Evolutionary conservation across 2,329 filamentous ascomycete genomes (phyloP), one percentile per base, ranked within the genome.

Genomic region (Aspergillus quadrilineatus): DNA sequence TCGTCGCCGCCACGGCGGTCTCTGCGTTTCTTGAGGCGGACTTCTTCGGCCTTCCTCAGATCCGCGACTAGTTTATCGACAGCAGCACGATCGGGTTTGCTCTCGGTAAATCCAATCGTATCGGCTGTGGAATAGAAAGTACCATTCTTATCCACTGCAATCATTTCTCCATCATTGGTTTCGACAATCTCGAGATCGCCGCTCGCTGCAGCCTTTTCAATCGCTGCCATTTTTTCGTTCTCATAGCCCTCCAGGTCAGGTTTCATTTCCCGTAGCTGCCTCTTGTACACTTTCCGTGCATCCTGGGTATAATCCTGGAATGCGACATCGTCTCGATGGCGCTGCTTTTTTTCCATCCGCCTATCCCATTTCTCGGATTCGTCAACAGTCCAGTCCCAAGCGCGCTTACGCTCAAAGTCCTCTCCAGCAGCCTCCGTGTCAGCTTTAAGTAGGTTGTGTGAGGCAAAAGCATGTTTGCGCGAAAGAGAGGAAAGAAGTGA

Each of bases 301-400:
- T 97, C 92, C 66, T 90, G 86, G 5, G 84, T 83, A 76, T 95
- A 96, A 73, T 97, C 92, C 67, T 89, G 85, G 77, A 99, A 99
- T 2, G 90, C 89, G 57, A 92, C 90, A 73, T 93, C 87, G 71
- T 96, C 90, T 60, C 89, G 83, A 67, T 89, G 88, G 15, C 85
- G 84, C 57, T 85, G 85, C 78, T 92, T 95, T 82, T 96, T 96
- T 68, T 88, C 89, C 73, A 95, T 79, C 32, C 92, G 87, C 77
- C 88, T 88, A 74, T 99, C 94, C 94, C 94, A 99, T 64, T 84
- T 85, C 77, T 97, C 94, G 65, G 86, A 89, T 77, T 99, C 94
- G 62, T 99, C 94, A 6, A 93, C 80, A 0, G 94, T 99, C 90
- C 94, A 99, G 77, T 97, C 94, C 94, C 94, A 99, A 1, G 94